phyloP scores from a whole-genome alignment of 164 flowering plant genomes.

The Amborella trichopoda region DNA sequence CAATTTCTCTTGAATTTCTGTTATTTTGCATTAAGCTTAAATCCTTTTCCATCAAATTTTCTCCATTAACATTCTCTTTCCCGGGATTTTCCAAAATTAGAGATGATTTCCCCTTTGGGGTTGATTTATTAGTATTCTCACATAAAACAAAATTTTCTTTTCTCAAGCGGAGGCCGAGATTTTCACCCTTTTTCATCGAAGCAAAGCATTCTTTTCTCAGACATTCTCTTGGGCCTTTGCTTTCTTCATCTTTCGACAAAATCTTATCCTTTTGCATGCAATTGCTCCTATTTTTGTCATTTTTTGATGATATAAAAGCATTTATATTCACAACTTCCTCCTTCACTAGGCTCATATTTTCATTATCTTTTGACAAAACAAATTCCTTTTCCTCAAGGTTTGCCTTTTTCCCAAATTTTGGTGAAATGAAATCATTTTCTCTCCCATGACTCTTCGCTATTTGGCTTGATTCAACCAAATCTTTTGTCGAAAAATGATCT shows the following conservation, averaged over 20 bases:
- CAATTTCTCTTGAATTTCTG: slow-evolving; percentile 3
- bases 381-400: background rate
- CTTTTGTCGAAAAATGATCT: no score
- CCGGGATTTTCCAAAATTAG: slow-evolving; percentile 1
- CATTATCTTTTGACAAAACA: background rate
- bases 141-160: background rate
- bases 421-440: no score
- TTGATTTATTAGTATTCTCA: background rate
- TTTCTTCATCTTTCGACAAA: background rate
- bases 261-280: no score
- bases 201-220: background rate
- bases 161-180: background rate
- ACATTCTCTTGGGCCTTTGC: no score
- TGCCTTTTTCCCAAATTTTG: no score
- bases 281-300: no score
- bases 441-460: no score
- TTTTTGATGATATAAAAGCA: no score
- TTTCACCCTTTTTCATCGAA: background rate
- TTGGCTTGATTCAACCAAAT: no score
- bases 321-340: no score
- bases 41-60: slow-evolving; percentile 16
- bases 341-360: slow-evolving; percentile 2
- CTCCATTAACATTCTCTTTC: slow-evolving; percentile 7
- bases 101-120: background rate
- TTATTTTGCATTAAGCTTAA: slow-evolving; percentile 33